A percentile compares a stretch with the other conserved stretches of the same genome.
Conservation (phyloP, 306 rosid species). For the Gillenia trifoliata region DNA sequence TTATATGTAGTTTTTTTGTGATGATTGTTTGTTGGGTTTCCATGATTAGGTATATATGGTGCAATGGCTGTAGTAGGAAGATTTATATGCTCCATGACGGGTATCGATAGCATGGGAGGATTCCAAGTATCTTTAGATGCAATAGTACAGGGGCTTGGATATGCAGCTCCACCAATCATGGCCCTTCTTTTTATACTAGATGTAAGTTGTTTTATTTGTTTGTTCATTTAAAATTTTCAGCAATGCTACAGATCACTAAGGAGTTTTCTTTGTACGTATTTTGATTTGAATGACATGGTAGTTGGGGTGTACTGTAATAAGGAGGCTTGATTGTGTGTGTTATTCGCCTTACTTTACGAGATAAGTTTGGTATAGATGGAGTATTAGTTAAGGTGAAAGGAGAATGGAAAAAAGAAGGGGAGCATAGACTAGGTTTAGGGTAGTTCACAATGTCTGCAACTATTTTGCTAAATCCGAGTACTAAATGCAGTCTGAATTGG, state of each 20-base stretch:
- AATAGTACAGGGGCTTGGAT: conserved; percentile 78
- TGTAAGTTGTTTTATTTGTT: conserved; percentile 35
- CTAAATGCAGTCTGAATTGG: too few species aligned
- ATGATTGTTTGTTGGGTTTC: neutral
- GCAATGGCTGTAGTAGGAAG: conserved; percentile 92
- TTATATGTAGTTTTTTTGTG: neutral
- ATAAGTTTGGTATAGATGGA: too few species aligned
- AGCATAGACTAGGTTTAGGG: neutral
- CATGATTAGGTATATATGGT: conserved; percentile 71
- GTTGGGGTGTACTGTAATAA: neutral
- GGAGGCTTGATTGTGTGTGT: too few species aligned
- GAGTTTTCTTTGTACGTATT: neutral
- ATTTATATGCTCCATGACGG: conserved; percentile 79
- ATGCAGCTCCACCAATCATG: conserved; percentile 94
- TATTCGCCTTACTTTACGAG: too few species aligned
- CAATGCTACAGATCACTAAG: neutral
- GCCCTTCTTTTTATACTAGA: conserved; percentile 91
- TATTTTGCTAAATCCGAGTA: too few species aligned
- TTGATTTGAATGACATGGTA: neutral
- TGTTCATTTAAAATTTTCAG: neutral
- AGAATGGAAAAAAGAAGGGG: neutral
- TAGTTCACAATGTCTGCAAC: neutral
- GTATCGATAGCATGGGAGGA: conserved; percentile 81
- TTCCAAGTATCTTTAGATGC: conserved; percentile 81
- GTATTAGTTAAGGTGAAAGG: neutral